Conservation (phyloP, 148 eudicot species). For the Rhododendron simsii region DNA sequence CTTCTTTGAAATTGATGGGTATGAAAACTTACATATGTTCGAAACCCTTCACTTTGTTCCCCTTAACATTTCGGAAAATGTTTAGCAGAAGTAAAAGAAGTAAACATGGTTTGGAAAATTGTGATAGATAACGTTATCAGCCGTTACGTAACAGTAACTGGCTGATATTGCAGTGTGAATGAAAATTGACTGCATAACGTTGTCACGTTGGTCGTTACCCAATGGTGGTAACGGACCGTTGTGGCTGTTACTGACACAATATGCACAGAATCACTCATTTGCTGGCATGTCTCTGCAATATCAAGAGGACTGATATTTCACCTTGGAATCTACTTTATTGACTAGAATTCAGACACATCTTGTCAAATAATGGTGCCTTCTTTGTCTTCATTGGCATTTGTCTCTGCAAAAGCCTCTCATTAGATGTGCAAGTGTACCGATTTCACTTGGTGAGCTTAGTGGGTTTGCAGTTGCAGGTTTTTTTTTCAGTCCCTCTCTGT, state of each 20-base stretch:
- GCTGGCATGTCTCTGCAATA: no score
- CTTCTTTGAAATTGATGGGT: not conserved
- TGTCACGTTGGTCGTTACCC: not conserved
- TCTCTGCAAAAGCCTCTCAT: no score
- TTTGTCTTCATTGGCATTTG: no score
- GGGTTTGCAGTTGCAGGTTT: no score
- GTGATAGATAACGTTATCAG: not conserved
- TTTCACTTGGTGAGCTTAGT: no score
- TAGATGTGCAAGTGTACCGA: no score
- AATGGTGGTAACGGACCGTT: not conserved
- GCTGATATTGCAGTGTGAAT: not conserved
- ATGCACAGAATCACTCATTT: no score
- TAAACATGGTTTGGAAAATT: not conserved
- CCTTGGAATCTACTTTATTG: no score
- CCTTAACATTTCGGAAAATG: not conserved
- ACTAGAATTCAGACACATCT: no score
- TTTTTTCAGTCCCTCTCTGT: no score
- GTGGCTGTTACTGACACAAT: not conserved
- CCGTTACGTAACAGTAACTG: not conserved
- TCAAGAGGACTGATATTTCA: no score
- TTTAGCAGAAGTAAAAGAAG: not conserved
- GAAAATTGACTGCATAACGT: not conserved
- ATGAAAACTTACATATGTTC: not conserved
- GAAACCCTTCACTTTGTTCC: not conserved
- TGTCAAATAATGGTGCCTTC: no score